Evolutionary conservation across 2,329 filamentous ascomycete genomes (phyloP), one percentile per base, ranked within the genome.

Genomic region (Exutisphaerella laricina): DNA sequence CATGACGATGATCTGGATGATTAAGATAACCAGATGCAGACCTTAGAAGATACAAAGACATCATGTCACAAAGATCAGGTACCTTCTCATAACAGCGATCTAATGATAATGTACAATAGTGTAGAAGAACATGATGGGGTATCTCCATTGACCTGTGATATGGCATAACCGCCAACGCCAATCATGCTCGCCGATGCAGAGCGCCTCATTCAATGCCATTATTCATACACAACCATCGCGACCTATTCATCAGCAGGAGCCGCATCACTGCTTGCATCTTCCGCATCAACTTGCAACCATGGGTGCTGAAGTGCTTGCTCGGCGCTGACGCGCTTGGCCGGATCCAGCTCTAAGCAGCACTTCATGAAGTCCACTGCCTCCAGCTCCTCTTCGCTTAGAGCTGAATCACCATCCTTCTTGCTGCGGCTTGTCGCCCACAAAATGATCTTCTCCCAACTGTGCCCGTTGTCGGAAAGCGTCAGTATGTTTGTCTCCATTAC

Each of bases 401-500:
- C 66, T 36, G 69, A 72, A 38, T 69, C 70, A 60, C 53, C 66
- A 58, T 62, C 72, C 51, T 76, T 73, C 41, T 75, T 74, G 48
- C 76, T 75, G 16, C 80, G 79, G 47, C 85, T 86, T 18, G 88
- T 95, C 59, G 88, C 92, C 92, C 92, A 98, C 36, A 95, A 73
- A 50, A 98, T 83, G 55, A 98, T 92, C 68, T 94, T 92, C 66
- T 95, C 88, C 56, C 95, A 80, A 4, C 79, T 82, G 63, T 94
- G 94, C 1, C 92, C 92, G 31, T 80, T 78, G 53, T 85, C 80
- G 31, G 86, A 87, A 54, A 98, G 84, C 1, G 87, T 96, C 1
- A 90, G 90, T 44, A 98, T 88, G 46, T 80, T 94, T 0, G 87
- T 92, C 66, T 98, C 88, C 51, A 97, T 88, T 45, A 94, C 80